Evolutionary conservation across 352 stramenopile genomes (phyloP).

Genomic region (Phytophthora europaea): DNA sequence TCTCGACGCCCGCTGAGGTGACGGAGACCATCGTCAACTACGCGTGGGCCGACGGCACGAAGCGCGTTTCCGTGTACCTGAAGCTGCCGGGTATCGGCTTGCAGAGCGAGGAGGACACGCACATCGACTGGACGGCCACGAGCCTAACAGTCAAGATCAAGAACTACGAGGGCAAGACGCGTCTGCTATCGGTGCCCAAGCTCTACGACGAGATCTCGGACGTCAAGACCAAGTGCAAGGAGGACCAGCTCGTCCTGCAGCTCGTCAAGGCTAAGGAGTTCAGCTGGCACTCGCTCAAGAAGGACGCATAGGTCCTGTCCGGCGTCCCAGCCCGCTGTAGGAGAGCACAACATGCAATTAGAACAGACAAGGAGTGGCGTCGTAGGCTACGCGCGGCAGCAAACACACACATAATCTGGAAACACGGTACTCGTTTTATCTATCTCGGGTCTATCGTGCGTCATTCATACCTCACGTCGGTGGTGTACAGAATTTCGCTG

Average conservation of each 20-base stretch:
- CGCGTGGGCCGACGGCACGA: slow-evolving; percentile 87
- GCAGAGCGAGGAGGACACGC: slow-evolving; percentile 69
- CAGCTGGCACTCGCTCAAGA: slow-evolving; percentile 88
- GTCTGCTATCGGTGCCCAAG: slow-evolving; percentile 69
- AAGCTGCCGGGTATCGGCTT: slow-evolving; percentile 71
- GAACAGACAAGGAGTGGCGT: slow-evolving; percentile 36
- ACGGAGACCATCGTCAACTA: slow-evolving; percentile 79
- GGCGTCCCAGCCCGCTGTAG: slow-evolving; percentile 5
- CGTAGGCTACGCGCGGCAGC: neutral
- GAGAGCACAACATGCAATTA: slow-evolving; percentile 29
- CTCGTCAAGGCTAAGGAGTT: slow-evolving; percentile 85
- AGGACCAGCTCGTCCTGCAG: slow-evolving; percentile 82
- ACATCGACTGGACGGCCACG: slow-evolving; percentile 73
- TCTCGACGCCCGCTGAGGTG: slow-evolving; percentile 44
- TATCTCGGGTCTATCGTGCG: slow-evolving; percentile 25
- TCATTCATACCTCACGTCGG: slow-evolving; percentile 67
- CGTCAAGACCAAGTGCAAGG: slow-evolving; percentile 82
- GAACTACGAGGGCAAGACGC: slow-evolving; percentile 77
- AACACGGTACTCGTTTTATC: slow-evolving; percentile 39
- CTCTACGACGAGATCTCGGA: slow-evolving; percentile 88
- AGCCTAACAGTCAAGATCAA: slow-evolving; percentile 71
- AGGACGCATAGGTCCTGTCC: slow-evolving; percentile 60
- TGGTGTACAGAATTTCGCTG: slow-evolving; percentile 85
- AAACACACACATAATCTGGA: slow-evolving; percentile 30
- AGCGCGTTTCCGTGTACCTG: slow-evolving; percentile 82